Base-by-base conservation (phyloP, 257 asterid species). In the Lavandula angustifolia region DNA sequence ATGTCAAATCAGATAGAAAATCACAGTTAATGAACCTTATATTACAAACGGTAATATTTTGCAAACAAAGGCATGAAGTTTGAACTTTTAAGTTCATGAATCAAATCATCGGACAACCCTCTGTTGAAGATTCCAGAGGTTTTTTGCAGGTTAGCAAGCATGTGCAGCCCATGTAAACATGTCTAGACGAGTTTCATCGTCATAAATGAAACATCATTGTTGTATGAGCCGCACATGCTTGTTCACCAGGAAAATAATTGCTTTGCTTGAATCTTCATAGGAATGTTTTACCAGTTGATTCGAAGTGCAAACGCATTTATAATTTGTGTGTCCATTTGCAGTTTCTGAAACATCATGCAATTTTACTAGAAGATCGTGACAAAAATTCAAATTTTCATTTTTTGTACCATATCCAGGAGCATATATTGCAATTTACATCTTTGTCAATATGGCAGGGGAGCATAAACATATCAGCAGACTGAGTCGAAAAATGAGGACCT, bases 401-500 rank as follows among this genome's bases (percentile, higher is more conserved):
- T 59, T 55, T 40, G 14, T 12, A 41, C 9, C 16, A 14, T 52
- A 49, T 61, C 17, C 10, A 37, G 9, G 48, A 60, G 53, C 38
- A 31, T 50, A 51, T 33, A 57, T 37, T 70, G 60, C 60, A 64
- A 9, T 41, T 53, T 37, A 13, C 16, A 35, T 58, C 61, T 29
- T 31, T 29, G 14, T 27, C 44, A 56, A 57, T 58, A 54, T 48
- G 37, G 29, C 58, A 12, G 6, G 31, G 31, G 35, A 9, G 48
- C 50, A 34, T 46, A 43, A 47, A 50, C 7, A 51, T 13, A 74
- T 34, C 38, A 44, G 49, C 17, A 13, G 51, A 56, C 35, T 49
- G 70, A 67, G 69, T 35, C 67, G 17, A 35, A 44, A 65, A 71
- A 48, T 18, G 68, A 64, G 62, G 81, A 89, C 99, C 99, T 94